Evolutionary conservation across 148 eudicot species (phyloP).

Genomic region (Pharnaceum exiguum): DNA sequence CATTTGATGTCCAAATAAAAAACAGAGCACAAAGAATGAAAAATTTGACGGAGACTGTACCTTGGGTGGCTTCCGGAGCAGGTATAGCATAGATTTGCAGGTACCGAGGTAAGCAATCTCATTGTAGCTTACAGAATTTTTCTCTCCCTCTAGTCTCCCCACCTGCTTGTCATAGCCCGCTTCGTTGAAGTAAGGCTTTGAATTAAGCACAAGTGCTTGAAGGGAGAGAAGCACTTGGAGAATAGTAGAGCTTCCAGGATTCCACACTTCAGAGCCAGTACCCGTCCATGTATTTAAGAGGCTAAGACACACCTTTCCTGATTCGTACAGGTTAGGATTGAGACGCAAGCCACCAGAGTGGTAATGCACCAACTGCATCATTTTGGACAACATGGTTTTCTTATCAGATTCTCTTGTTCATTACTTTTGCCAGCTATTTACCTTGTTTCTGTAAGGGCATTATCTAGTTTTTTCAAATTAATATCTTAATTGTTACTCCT

Average conservation of each 20-base stretch:
- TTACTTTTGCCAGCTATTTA: too few relatives aligned
- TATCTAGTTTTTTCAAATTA: too few relatives aligned
- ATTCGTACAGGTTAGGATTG: constrained; percentile 96
- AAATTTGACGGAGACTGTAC: constrained; percentile 23
- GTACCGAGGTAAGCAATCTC: constrained; percentile 84
- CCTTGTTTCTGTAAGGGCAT: too few relatives aligned
- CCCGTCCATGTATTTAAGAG: constrained; percentile 96
- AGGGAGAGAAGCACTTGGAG: constrained; percentile 97
- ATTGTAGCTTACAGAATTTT: constrained; percentile 86
- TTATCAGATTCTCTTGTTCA: neutral
- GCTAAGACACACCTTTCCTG: constrained; percentile 95
- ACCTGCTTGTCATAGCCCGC: constrained; percentile 84
- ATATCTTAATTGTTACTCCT: too few relatives aligned
- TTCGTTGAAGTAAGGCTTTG: constrained; percentile 91
- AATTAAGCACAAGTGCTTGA: constrained; percentile 92
- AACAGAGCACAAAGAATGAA: neutral
- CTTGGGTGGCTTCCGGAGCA: constrained; percentile 72
- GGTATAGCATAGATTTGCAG: constrained; percentile 80
- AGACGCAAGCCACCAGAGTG: constrained; percentile 87
- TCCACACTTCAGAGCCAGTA: constrained; percentile 85
- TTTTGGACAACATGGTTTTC: neutral
- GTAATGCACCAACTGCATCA: constrained; percentile 71
- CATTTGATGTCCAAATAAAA: too few relatives aligned
- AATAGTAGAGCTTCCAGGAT: constrained; percentile 70
- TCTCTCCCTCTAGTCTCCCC: constrained; percentile 89